Evolutionary conservation across 2,329 filamentous ascomycete genomes (phyloP), one percentile per base, ranked within the genome.

Genomic region (Aureobasidium namibiae): DNA sequence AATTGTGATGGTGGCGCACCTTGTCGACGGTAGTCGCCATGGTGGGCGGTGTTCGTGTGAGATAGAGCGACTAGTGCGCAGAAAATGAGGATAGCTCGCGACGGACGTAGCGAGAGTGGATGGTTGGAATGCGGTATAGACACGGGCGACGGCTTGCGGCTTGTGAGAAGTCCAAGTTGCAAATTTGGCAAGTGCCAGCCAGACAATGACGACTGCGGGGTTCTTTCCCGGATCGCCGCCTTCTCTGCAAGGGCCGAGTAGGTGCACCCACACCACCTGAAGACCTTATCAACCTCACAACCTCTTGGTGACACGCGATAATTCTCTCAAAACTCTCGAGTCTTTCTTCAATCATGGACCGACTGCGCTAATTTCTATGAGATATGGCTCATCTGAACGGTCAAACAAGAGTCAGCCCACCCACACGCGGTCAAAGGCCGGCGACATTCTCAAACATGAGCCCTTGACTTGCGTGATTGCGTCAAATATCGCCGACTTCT

Each of bases 1-100:
- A 4, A n/a, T 6, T 11, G n/a, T 56, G 41, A 31, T 42, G 45
- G 38, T 60, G 21, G 54, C 56, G 49, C 45, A 89, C 90, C 88
- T 97, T 97, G 70, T 97, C 92, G 73, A 96, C 91, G 42, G 92
- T 97, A 62, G 92, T 97, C 82, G 92, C 82, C 94, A 97, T 97
- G 70, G 75, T 88, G 80, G 72, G 34, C 31, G 31, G 36, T 42
- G 7, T 21, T 38, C 38, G 9, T 56, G 26, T n/a, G 18, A 21
- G 21, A 26, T 6, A 10, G 24, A 14, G 29, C 52, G 52, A 36
- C 52, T 45, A 54, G 24, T 54, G 50, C 38, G 50, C 50, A 13
- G 39, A 10, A n/a, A 18, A 29, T 5, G 39, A 8, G 29, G 10
- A 10, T 41, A 8, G 11, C n/a, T 23, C 21, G 38, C 24, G 36